Conservation (phyloP, 2,329 filamentous ascomycete genomes). For the Pezicula neosporulosa region DNA sequence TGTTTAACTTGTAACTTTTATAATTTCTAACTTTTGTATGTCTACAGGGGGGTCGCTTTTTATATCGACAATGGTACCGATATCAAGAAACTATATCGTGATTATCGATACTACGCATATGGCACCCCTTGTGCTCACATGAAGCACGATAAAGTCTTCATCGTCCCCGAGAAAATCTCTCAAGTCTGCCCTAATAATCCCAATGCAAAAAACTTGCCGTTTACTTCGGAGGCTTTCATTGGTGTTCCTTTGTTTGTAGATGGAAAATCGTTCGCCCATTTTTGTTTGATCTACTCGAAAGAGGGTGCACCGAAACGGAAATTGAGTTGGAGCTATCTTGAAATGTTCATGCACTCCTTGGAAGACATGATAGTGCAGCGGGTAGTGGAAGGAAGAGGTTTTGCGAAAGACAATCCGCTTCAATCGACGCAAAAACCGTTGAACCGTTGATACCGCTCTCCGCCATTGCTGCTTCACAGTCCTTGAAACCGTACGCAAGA, state of each 20-base stretch:
- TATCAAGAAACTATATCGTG: conserved; percentile 48
- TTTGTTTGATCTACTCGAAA: conserved; percentile 69
- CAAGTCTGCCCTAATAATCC: conserved; percentile 58
- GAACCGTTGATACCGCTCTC: conserved; percentile 48
- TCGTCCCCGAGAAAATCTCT: conserved; percentile 59
- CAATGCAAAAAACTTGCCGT: conserved; percentile 46
- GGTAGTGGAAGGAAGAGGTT: conserved; percentile 50
- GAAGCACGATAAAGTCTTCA: conserved; percentile 68
- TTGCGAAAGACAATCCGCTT: conserved; percentile 29
- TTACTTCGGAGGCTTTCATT: conserved; percentile 61
- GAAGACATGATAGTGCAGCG: conserved; percentile 63
- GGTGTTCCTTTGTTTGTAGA: conserved; percentile 62
- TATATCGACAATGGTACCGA: conserved; percentile 61
- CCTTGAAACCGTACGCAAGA: conserved; percentile 68
- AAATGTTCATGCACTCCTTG: conserved; percentile 64
- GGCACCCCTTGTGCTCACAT: conserved; percentile 62
- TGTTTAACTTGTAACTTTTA: no score
- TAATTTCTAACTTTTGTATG: no score
- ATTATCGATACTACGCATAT: conserved; percentile 63
- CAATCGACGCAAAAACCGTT: conserved; percentile 32
- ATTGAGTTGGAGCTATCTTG: conserved; percentile 63
- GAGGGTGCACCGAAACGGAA: conserved; percentile 53
- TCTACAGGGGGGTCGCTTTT: conserved; percentile 59
- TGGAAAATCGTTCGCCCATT: conserved; percentile 65
- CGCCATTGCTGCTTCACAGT: conserved; percentile 56